Base-by-base conservation (phyloP, 2,329 filamentous ascomycete species). In the Fusarium sp. region DNA sequence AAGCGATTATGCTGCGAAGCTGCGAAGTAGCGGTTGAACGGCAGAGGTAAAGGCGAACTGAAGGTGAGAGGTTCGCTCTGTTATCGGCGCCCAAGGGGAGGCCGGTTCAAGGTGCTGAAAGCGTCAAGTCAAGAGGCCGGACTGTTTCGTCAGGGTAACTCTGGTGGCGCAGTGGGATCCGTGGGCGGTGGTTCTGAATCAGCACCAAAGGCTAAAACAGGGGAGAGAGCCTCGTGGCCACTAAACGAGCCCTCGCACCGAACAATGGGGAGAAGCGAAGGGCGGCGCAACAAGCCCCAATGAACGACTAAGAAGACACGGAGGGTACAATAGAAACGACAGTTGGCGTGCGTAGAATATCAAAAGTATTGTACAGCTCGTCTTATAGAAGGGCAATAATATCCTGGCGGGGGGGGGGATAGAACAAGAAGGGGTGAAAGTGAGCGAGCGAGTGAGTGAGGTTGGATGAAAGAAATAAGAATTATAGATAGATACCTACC, bases 161-260 rank as follows among this genome's bases (percentile, higher is more conserved):
- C 53, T 49, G 43, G 63, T 65, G 63, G 62, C 62, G 62, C 62
- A 63, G 53, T 59, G 43, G 38, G 61, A 62, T 65, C 49, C 49
- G 59, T 60, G 55, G 35, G 54, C 14, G 35, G 25, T 15, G 35
- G 25, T 50, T 63, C 32, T 63, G 60, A 55, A 63, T 63, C 58
- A 60, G 57, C 50, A 41, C 31, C 43, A 14, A 36, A 51, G 44
- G 50, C 51, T 42, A 55, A 61, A 56, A 50, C 37, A 37, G 54
- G 45, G 13, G 38, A 47, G 50, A 50, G 9, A 29, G 27, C 23
- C 52, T 62, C 45, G 25, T 33, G 61, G 33, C 53, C 53, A 45
- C 49, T 61, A 53, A 53, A 61, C 55, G 52, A 65, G 56, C 25
- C 48, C 46, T 56, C 25, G 43, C 49, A 64, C 56, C 47, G 43